Base-by-base conservation (phyloP, 768 basidiomycete genomes). In the Ephemerocybe angulata region DNA sequence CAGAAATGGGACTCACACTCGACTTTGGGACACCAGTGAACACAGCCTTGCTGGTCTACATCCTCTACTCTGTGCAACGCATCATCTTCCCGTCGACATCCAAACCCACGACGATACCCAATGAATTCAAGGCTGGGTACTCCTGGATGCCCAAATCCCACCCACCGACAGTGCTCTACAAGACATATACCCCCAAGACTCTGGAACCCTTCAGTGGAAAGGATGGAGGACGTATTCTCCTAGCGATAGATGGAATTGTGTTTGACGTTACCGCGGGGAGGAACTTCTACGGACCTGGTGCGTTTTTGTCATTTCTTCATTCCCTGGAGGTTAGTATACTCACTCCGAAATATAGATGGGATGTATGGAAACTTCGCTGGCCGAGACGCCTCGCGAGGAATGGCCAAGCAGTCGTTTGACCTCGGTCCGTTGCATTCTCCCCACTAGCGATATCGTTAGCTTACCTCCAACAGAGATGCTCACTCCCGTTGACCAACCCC, bases 281-380 rank as follows among this genome's bases (percentile, higher is more conserved):
- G 60, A 88, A 81, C 65, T 99, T 99, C 73, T 98, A 98, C 68
- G 96, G 96, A 1, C 96, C 96, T 21, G 86, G 96, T 96, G 56
- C 65, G 88, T 71, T 31, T 52, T 33, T 13, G 31, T 15, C n/a
- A 6, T 41, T 19, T 13, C 11, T 19, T n/a, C n/a, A n/a, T n/a
- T n/a, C n/a, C n/a, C n/a, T n/a, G n/a, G n/a, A n/a, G n/a, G n/a
- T n/a, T n/a, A n/a, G n/a, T n/a, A n/a, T n/a, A n/a, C n/a, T n/a
- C n/a, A n/a, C n/a, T n/a, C n/a, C n/a, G n/a, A n/a, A n/a, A n/a
- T n/a, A 27, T 60, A 97, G 96, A 86, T 63, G 96, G 95, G 0
- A 92, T 94, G 82, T 98, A 98, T 65, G 94, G 93, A 28, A 96
- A 95, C 71, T 98, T 99, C 76, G 95, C 97, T 2, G 97, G 96